Evolutionary conservation across 768 basidiomycete species (phyloP), one percentile per base, ranked within the genome.

Genomic region (Infundibulicybe gibba): DNA sequence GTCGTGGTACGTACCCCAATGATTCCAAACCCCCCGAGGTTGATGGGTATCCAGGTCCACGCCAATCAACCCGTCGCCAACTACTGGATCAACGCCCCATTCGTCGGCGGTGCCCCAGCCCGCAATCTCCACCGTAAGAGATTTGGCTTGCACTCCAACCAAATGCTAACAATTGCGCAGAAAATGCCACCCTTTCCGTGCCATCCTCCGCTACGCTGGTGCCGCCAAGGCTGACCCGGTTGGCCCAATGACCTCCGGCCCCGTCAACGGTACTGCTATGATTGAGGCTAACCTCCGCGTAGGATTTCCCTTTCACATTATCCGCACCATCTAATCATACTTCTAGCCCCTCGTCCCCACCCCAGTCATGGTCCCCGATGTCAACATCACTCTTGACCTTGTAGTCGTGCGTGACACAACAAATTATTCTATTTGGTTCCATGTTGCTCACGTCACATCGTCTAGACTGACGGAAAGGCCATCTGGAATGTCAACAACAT

Each of bases 51-150:
- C 12, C 50, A 61, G 59, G 47, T 64, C 35, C 51, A 50, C 10
- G 70, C 73, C 16, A 61, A 70, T 49, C 70, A 72, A 49, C 55
- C 64, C 5, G 58, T 72, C 3, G 66, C 41, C 10, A 75, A 75
- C 55, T 75, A 74, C 55, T 74, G 70, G 59, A 60, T 71, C 48
- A 66, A 59, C 52, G 60, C 55, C 32, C 57, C 49, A n/a, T 63
- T 56, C 53, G 47, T 52, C 12, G 59, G 57, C 31, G 62, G 61
- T 8, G 43, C 48, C 19, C 60, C 58, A 14, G 20, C 56, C 12
- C 48, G 43, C 39, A 61, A 64, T 40, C 41, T 49, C 11, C 55
- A 59, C 33, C 59, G 56, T 57, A 32, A 33, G 61, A 50, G 15
- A 5, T 15, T 5, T 25, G 2, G 38, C 19, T 32, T 40, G 5